A percentile compares a stretch with the other conserved stretches of the same genome.
phyloP scores from a whole-genome alignment of 2,329 filamentous ascomycete genomes.

The Coniochaeta sp. region DNA sequence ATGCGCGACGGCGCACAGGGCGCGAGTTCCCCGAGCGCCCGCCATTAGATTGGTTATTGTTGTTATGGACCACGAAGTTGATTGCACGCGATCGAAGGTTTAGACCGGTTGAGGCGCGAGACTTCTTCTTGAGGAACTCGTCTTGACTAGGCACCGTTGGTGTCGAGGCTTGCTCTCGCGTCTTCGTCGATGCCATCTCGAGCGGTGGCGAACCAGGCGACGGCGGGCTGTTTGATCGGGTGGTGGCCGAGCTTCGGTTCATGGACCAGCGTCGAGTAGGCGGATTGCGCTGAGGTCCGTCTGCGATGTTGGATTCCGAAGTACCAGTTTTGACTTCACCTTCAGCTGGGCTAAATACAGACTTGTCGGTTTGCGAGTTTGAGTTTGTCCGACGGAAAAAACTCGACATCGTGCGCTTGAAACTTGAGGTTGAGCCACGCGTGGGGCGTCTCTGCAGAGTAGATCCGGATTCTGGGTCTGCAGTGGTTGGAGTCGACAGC shows the following conservation, averaged over 20 bases:
- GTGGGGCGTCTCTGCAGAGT: constrained; percentile 31
- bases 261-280: constrained; percentile 37
- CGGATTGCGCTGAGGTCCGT: constrained; percentile 14
- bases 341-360: constrained; percentile 12
- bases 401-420: constrained; percentile 42
- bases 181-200: constrained; percentile 26
- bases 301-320: constrained; percentile 19
- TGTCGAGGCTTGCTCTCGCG: constrained; percentile 13
- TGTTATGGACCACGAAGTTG: constrained; percentile 29
- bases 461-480: constrained; percentile 18
- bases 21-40: constrained; percentile 6
- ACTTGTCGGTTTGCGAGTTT: constrained; percentile 24
- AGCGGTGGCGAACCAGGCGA: constrained; percentile 37
- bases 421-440: constrained; percentile 31
- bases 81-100: constrained; percentile 38
- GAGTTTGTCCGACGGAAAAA: constrained; percentile 38
- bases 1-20: constrained; percentile 29
- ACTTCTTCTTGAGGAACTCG: constrained; percentile 42
- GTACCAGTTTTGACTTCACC: constrained; percentile 9
- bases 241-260: constrained; percentile 35
- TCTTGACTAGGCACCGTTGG: constrained; percentile 29
- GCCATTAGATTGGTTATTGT: constrained; percentile 6
- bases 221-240: constrained; percentile 40
- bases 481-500: constrained; percentile 5
- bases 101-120: constrained; percentile 42